Percentiles rank a stretch among this genome's conserved stretches.
These are phyloP conservation scores for Phytophthora cryptogea DNA, from an alignment of 352 stramenopile genomes.

Conservation along the genomic window DNA sequence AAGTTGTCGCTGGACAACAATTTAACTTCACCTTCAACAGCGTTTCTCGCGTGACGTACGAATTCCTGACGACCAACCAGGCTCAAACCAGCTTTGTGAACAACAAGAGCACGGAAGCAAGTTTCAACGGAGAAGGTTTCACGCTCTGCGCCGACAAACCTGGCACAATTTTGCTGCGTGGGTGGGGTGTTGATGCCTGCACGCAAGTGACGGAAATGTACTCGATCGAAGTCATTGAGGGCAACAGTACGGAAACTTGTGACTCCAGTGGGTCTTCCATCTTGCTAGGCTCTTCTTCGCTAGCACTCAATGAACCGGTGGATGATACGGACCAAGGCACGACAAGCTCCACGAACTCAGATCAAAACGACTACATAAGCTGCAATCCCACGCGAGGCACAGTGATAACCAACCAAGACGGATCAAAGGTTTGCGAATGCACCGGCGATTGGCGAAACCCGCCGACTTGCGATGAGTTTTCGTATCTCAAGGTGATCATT, in stretches of 20 bases:
- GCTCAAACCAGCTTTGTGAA: conserved; percentile 50
- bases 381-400: conserved; percentile 51
- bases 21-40: conserved; percentile 43
- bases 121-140: conserved; percentile 31
- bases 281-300: conserved; percentile 4
- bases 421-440: conserved; percentile 39
- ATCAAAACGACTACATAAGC: conserved; percentile 15
- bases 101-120: conserved; percentile 30
- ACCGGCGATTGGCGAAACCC: conserved; percentile 49
- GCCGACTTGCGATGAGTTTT: conserved; percentile 41
- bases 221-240: conserved; percentile 30
- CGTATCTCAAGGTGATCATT: conserved; percentile 40
- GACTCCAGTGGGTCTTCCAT: conserved; percentile 12
- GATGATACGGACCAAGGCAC: conserved; percentile 3
- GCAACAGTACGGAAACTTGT: conserved; percentile 15
- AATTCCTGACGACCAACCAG: conserved; percentile 47
- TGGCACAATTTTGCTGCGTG: conserved; percentile 47
- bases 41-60: conserved; percentile 50
- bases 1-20: conserved; percentile 33
- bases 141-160: conserved; percentile 50
- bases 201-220: conserved; percentile 43
- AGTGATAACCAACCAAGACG: conserved; percentile 35
- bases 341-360: conserved; percentile 1
- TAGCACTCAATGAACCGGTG: conserved; percentile 3
- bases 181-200: conserved; percentile 51